Evolutionary conservation across 2,329 filamentous ascomycete species (phyloP), one percentile per base, ranked within the genome.

Genomic region (Neofusicoccum parvum): DNA sequence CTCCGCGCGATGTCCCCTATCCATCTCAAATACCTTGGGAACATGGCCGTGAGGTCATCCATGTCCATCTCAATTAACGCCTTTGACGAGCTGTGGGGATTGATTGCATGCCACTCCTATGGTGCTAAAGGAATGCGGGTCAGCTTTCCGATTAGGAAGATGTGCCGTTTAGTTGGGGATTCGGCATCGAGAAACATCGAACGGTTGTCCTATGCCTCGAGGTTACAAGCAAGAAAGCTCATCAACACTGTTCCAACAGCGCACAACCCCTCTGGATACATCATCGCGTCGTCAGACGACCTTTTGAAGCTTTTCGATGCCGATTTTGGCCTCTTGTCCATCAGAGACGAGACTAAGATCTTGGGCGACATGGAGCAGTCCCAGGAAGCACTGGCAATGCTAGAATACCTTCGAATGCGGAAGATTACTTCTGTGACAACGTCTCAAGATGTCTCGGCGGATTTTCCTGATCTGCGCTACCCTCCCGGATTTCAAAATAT

Each of bases 41-140:
- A 97, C 73, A 97, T 97, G 93, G 90, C 89, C 7, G 92, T 96
- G 0, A 88, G 92, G n/a, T 92, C 92, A 0, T 96, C 92, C 69
- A 97, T 97, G 92, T 96, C 92, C 0, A 93, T 97, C 67, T 96
- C 92, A 1, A 91, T 97, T 72, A 95, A 92, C 69, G 91, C 91
- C 0, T 95, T 96, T 71, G 84, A 86, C 70, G 90, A 96, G 70
- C 80, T 97, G 0, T 97, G 93, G 94, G 94, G 93, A 0, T 80
- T 97, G 34, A 92, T 97, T 46, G 88, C 92, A 1, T 96, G 92
- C 67, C 93, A 97, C 73, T 87, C 90, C 0, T 96, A 96, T 71
- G 92, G 91, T 0, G 68, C 78, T 1, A 85, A 85, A 50, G 92
- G 92, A 3, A 96, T 95, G 92, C 86, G 93, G n/a, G 92, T 97